Base-by-base conservation (phyloP, 805 yeast genomes). In the Pichia cephalocereana region DNA sequence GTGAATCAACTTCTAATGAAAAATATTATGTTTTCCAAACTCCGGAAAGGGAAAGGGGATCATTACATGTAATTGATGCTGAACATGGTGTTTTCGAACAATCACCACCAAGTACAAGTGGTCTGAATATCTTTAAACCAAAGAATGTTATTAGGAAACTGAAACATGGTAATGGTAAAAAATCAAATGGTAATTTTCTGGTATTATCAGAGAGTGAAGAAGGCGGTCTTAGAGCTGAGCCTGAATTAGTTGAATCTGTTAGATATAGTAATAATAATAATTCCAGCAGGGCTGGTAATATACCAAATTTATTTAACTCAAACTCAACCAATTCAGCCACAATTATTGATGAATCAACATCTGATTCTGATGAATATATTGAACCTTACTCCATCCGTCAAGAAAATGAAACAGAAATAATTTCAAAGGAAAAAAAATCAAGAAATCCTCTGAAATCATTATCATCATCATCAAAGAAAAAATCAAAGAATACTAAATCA, bases 11-110 rank as follows among this genome's bases (percentile, higher is more conserved):
- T n/a, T n/a, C 39, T 15, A 23, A 37, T 3, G 43, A 47, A n/a
- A 43, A 52, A 27, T 54, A 47, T 40, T 52, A 43, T 34, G 42
- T 45, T 4, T 47, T 47, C 31, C 32, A 45, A 10, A 28, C 47
- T 31, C 32, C 45, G 19, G 15, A 36, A 14, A 15, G 14, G 11
- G 23, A 40, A 18, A 41, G 43, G 27, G 38, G 41, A 9, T 43
- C 53, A 12, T 19, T 53, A 14, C 45, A 46, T 38, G 51, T 52
- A 8, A 17, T 49, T 32, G 53, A 52, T 40, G 51, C 50, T 9
- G 54, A 52, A 44, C 38, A 42, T 40, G 53, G 51, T 2, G 49
- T 49, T 5, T 53, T 53, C 34, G 56, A 52, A 38, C 44, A 15
- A 14, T 34, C 37, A 12, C 17, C 37, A 10, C 37, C 9, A 14